These are phyloP conservation scores for Periconia macrospinosa DNA, from an alignment of 2,329 filamentous ascomycete species.

Conservation along the genomic window DNA sequence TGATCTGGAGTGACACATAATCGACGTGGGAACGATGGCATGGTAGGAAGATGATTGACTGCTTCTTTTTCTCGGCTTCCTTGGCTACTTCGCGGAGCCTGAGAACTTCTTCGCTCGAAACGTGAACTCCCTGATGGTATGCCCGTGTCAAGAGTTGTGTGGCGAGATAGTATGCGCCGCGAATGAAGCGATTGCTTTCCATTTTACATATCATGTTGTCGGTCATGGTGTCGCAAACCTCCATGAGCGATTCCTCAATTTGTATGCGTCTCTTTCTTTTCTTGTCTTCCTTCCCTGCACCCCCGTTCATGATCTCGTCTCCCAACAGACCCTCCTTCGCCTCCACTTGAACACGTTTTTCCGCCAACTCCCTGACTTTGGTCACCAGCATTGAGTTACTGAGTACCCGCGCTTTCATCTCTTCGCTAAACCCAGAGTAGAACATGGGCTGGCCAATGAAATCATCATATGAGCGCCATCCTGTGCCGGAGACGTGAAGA, in stretches of 20 bases:
- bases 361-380: conserved; percentile 76
- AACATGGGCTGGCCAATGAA: conserved; percentile 91
- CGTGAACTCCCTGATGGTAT: conserved; percentile 97
- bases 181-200: conserved; percentile 90
- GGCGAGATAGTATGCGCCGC: conserved; percentile 84
- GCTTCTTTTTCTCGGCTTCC: conserved; percentile 80
- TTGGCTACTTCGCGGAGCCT: conserved; percentile 80
- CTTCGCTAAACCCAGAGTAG: conserved; percentile 87
- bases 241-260: conserved; percentile 72
- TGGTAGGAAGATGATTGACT: conserved; percentile 93
- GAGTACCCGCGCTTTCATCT: conserved; percentile 80
- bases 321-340: conserved; percentile 67
- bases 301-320: conserved; percentile 52
- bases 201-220: conserved; percentile 99
- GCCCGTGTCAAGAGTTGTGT: conserved; percentile 89
- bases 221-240: conserved; percentile 83
- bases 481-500: conserved; percentile 86
- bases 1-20: conserved; percentile 91
- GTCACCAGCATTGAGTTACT: conserved; percentile 72
- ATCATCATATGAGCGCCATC: conserved; percentile 93
- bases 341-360: conserved; percentile 73
- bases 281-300: conserved; percentile 56
- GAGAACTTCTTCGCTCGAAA: conserved; percentile 90
- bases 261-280: conserved; percentile 66
- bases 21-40: conserved; percentile 95